Evolutionary conservation across 2,329 filamentous ascomycete species (phyloP).

Genomic region (Knufia petricola): DNA sequence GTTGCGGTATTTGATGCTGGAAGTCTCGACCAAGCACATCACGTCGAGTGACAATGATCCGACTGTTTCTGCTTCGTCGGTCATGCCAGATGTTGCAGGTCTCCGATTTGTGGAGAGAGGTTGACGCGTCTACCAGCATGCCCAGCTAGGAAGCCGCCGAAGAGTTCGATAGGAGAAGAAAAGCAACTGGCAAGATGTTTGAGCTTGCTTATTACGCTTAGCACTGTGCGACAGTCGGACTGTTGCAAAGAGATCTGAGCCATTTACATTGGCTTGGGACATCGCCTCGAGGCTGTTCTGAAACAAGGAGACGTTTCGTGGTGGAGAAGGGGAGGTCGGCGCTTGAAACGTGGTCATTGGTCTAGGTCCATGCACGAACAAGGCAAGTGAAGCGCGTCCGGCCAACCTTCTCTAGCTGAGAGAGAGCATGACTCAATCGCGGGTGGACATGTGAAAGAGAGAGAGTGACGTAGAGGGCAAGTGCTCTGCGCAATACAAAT

Average conservation of each 20-base stretch:
- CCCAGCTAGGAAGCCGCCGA: neutral
- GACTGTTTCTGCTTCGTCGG: constrained; percentile 5
- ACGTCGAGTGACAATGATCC: constrained; percentile 4
- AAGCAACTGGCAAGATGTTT: no score
- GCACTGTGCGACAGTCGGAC: no score
- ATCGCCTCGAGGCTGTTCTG: neutral
- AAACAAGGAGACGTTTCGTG: neutral
- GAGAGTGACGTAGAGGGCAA: neutral
- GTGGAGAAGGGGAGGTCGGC: neutral
- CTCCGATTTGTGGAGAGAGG: neutral
- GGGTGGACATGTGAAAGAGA: neutral
- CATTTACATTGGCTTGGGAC: neutral
- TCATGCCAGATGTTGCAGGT: neutral
- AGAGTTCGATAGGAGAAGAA: neutral
- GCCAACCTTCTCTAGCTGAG: neutral
- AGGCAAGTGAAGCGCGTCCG: neutral
- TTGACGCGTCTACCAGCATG: neutral
- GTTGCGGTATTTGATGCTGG: neutral
- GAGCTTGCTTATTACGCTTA: no score
- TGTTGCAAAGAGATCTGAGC: neutral
- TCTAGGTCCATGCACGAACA: neutral
- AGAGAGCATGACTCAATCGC: neutral
- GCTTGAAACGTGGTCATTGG: neutral
- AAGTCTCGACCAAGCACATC: neutral
- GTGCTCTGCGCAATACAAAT: neutral